Percentiles rank a stretch among this genome's conserved stretches.
These are phyloP conservation scores for Lactarius indigo DNA, from an alignment of 768 basidiomycete genomes.

Conservation along the genomic window DNA sequence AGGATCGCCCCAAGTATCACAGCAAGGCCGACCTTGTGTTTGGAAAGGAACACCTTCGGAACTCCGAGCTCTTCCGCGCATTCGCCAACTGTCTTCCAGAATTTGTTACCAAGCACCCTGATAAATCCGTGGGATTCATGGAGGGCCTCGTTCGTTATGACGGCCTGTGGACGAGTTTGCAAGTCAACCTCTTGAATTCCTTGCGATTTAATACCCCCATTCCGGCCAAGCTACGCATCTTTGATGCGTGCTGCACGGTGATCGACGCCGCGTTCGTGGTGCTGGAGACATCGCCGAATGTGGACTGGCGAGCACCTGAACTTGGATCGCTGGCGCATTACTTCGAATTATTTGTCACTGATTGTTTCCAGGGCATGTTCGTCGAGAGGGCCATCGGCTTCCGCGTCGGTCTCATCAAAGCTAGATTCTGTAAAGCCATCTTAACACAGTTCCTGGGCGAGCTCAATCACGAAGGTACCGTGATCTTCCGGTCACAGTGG, in stretches of 20 bases:
- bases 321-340: not conserved
- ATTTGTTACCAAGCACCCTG: not conserved
- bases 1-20: not conserved
- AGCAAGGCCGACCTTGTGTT: constrained; percentile 1
- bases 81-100: constrained; percentile 11
- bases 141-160: constrained; percentile 1
- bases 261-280: not conserved
- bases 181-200: constrained; percentile 3
- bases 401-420: not conserved
- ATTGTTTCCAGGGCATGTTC: constrained; percentile 7
- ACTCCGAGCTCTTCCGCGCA: not conserved
- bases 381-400: not conserved
- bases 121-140: not conserved
- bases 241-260: constrained; percentile 4
- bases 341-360: not conserved
- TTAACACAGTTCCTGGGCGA: not conserved
- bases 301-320: constrained; percentile 14
- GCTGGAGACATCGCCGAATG: not conserved
- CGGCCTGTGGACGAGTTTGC: constrained; percentile 4
- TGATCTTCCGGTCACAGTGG: constrained; percentile 7
- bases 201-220: not conserved
- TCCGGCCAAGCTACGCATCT: not conserved
- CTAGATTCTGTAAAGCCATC: not conserved
- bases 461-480: not conserved
- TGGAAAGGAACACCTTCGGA: constrained; percentile 7